These are phyloP conservation scores for Iris pallida DNA, from an alignment of 116 monocot genomes.

Conservation along the genomic window DNA sequence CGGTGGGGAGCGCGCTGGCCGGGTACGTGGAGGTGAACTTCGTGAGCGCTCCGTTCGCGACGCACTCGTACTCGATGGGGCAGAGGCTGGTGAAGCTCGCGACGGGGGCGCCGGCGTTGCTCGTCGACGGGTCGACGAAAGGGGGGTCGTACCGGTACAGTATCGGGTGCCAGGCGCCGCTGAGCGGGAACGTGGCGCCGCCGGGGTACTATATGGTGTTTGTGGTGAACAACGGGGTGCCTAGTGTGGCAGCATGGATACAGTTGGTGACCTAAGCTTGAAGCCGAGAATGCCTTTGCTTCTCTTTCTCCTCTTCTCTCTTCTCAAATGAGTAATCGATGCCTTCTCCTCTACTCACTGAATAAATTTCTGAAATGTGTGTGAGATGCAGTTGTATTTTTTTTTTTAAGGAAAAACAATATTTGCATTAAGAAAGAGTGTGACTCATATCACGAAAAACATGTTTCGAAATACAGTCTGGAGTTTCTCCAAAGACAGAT, in stretches of 20 bases:
- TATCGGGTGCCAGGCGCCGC: background rate
- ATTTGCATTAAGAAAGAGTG: too few species aligned
- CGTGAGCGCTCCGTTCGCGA: slow-evolving; percentile 8
- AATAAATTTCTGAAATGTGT: too few species aligned
- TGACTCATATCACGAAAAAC: too few species aligned
- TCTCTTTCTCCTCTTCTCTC: too few species aligned
- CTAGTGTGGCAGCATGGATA: background rate
- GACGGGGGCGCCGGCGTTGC: background rate
- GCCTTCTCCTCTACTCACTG: too few species aligned
- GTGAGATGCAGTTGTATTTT: too few species aligned
- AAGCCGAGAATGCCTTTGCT: too few species aligned
- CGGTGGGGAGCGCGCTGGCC: background rate
- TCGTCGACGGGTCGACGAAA: background rate
- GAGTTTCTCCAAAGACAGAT: too few species aligned
- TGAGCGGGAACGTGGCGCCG: background rate
- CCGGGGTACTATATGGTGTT: slow-evolving; percentile 8
- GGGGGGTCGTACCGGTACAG: background rate
- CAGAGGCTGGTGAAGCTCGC: slow-evolving; percentile 12
- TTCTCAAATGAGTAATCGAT: too few species aligned
- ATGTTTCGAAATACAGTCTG: too few species aligned
- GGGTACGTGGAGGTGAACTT: slow-evolving; percentile 13
- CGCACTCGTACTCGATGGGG: slow-evolving; percentile 13
- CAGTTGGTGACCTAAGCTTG: background rate
- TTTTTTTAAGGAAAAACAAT: too few species aligned
- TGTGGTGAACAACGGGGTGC: background rate